Evolutionary conservation across 192 early-diverging fungal genomes (phyloP), one percentile per base, ranked within the genome.

Genomic region (Phycomyces nitens): DNA sequence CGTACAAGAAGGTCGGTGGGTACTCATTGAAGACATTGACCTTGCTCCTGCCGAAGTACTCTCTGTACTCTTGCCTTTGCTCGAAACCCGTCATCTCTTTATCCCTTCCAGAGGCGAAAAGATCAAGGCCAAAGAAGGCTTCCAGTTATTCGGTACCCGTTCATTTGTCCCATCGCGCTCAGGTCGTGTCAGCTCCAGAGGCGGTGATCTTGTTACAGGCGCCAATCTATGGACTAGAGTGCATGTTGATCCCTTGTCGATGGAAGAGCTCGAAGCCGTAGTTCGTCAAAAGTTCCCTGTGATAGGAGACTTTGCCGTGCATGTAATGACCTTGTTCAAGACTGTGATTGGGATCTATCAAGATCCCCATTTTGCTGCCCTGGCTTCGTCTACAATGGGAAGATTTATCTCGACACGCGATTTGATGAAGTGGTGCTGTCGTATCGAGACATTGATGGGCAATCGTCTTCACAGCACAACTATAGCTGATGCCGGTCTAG

Each of bases 11-110:
- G 97, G 97, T 40, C 80, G 86, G 12, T 99, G 97, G 97, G 86
- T 99, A 52, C 75, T 99, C 51, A 86, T 99, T 68, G 97, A 99
- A 77, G 95, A 98, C 79, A 89, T 99, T 62, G 94, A 99, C 70
- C 75, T 94, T 24, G 97, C 97, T 0, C 91, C 97, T n/a, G 62
- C 86, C 12, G 97, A 99, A 64, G 96, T 98, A 21, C 73, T 98
- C 51, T 90, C 92, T 16, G 86, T 95, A 9, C 80, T 99, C 49
- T 67, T 95, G n/a, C 94, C 97, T 3, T 77, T 99, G 21, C 80
- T 99, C 6, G 94, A 99, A 77, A 90, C 88, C 15, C 76, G 92
- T 8, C 84, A 84, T n/a, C 79, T 99, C 41, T 94, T 95, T 71
- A 92, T 98, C 41, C 82, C 96, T 10, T 89, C 86, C 43, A 83